These are phyloP conservation scores for Phytomonas sp. DNA, from an alignment of 208 protist genomes.

Conservation along the genomic window DNA sequence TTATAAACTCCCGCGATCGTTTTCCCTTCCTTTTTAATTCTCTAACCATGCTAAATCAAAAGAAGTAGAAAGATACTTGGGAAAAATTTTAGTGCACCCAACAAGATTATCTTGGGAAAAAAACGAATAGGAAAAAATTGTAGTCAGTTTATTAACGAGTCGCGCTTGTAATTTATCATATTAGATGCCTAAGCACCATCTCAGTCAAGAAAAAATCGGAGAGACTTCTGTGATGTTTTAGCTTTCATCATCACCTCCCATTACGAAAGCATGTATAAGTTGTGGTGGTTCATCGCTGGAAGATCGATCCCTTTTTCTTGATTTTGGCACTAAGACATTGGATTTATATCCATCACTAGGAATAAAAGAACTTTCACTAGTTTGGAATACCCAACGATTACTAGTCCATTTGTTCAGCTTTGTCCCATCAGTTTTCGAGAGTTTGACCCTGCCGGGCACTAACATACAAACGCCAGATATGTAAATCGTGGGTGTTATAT, in stretches of 20 bases:
- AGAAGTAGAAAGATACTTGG: constrained; percentile 8
- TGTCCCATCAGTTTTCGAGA: background rate
- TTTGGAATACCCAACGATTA: background rate
- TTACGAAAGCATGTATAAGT: constrained; percentile 41
- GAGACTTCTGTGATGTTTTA: constrained; percentile 17
- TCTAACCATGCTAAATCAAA: constrained; percentile 7
- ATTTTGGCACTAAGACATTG: background rate
- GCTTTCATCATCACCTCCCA: constrained; percentile 60
- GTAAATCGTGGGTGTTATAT: background rate
- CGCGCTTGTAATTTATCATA: background rate
- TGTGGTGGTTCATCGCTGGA: constrained; percentile 1
- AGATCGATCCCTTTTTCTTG: constrained; percentile 4
- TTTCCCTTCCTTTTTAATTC: constrained; percentile 10
- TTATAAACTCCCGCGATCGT: constrained; percentile 15
- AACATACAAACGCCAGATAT: background rate
- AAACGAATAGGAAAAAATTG: background rate
- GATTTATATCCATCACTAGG: background rate
- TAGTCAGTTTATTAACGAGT: background rate
- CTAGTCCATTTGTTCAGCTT: background rate
- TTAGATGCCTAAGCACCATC: background rate
- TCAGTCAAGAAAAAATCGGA: constrained; percentile 3
- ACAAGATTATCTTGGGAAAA: background rate
- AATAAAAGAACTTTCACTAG: background rate
- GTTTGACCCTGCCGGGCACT: background rate
- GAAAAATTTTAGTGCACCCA: background rate